These are phyloP conservation scores for Bipolaris cookei DNA, from an alignment of 2,329 filamentous ascomycete genomes.

Conservation along the genomic window DNA sequence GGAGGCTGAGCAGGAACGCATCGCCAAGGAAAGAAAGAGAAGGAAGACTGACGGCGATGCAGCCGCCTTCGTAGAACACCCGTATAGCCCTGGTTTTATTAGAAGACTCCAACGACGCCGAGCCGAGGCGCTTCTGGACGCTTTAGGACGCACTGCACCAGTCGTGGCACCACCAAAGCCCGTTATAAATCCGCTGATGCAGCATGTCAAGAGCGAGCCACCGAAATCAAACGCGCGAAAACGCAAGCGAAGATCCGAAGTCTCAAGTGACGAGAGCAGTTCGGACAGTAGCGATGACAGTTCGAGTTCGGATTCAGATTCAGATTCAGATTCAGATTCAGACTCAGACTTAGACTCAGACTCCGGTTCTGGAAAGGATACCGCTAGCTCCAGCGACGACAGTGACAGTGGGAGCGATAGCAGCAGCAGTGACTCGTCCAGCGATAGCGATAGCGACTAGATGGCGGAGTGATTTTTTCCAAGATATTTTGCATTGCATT, in stretches of 20 bases:
- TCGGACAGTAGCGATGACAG: constrained; percentile 40
- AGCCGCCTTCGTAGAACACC: constrained; percentile 32
- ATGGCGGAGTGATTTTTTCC: neutral
- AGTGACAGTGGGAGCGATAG: constrained; percentile 26
- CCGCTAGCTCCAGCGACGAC: constrained; percentile 15
- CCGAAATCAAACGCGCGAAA: constrained; percentile 26
- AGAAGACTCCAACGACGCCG: constrained; percentile 44
- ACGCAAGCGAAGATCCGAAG: constrained; percentile 38
- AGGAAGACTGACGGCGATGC: constrained; percentile 41
- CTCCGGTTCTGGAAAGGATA: constrained; percentile 8
- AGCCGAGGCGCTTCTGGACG: constrained; percentile 40
- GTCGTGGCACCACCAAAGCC: constrained; percentile 21
- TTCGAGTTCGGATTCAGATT: constrained; percentile 26
- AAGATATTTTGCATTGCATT: neutral
- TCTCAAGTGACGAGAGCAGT: constrained; percentile 44
- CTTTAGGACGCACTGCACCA: constrained; percentile 37
- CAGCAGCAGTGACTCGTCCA: constrained; percentile 9
- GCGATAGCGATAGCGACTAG: constrained; percentile 22
- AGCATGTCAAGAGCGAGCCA: constrained; percentile 23
- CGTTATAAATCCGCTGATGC: constrained; percentile 23
- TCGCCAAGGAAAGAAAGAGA: constrained; percentile 41
- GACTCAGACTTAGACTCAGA: neutral
- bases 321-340: constrained; percentile 13
- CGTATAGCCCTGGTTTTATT: constrained; percentile 39
- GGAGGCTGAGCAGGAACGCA: constrained; percentile 44